Conservation (phyloP, 2,329 filamentous ascomycete species). For the Purpureocillium takamizusanense region DNA sequence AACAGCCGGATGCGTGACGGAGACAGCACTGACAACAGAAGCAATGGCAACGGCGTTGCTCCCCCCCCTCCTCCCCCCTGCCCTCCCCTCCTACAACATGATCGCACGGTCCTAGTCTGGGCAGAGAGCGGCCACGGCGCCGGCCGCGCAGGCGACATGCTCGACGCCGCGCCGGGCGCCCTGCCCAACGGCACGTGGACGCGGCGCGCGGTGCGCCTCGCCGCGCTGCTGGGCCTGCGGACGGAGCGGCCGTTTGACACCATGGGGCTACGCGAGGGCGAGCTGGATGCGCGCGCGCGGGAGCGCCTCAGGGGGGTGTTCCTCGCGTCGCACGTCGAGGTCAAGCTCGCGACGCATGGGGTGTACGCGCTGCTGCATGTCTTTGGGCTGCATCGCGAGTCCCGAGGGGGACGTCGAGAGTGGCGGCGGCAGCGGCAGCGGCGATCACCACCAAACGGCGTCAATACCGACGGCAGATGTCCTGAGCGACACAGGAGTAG, state of each 20-base stretch:
- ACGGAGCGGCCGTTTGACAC: conserved; percentile 20
- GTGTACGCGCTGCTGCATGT: conserved; percentile 17
- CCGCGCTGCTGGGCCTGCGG: conserved; percentile 16
- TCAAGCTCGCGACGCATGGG: conserved; percentile 26
- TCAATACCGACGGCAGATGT: conserved; percentile 6
- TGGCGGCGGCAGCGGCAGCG: too few relatives aligned
- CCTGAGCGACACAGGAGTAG: conserved; percentile 5
- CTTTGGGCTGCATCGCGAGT: conserved; percentile 6
- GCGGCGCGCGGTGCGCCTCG: conserved; percentile 17
- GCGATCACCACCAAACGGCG: too few relatives aligned
- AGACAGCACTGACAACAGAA: too few relatives aligned
- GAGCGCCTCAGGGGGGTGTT: conserved; percentile 15
- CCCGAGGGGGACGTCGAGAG: too few relatives aligned
- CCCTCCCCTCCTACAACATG: background rate
- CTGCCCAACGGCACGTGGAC: conserved; percentile 24
- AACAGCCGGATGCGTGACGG: too few relatives aligned
- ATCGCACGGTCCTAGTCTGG: conserved; percentile 18
- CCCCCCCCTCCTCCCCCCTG: too few relatives aligned
- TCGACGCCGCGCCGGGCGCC: conserved; percentile 12
- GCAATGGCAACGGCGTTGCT: too few relatives aligned
- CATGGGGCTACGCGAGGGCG: background rate
- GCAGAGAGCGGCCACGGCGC: conserved; percentile 24
- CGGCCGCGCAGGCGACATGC: conserved; percentile 17
- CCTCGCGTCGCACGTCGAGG: conserved; percentile 27
- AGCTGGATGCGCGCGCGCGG: background rate